Conservation (phyloP, 129 eudicot genomes). For the Chrysanthemum seticuspe region DNA sequence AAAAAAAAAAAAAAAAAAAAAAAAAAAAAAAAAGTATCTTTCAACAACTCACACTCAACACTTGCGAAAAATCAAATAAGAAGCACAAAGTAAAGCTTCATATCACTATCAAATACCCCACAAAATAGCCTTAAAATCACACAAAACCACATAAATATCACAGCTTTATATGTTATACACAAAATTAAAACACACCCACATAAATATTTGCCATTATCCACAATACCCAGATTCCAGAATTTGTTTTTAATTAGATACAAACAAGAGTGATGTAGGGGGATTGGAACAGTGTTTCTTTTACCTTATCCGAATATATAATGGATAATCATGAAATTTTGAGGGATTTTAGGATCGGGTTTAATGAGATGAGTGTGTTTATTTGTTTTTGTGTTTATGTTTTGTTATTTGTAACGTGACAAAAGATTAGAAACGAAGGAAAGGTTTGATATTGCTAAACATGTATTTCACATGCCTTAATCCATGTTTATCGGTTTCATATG, state of each 20-base stretch:
- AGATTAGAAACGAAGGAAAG: constrained; percentile 10
- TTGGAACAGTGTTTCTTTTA: constrained; percentile 2
- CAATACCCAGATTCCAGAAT: constrained; percentile 15
- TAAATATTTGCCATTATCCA: constrained; percentile 15
- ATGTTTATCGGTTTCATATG: neutral
- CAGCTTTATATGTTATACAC: constrained; percentile 13
- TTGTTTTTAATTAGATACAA: neutral
- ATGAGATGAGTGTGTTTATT: constrained; percentile 8
- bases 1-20: neutral
- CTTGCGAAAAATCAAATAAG: constrained; percentile 14
- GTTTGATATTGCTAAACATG: neutral
- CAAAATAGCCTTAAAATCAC: constrained; percentile 12
- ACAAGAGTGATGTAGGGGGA: neutral
- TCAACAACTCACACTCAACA: constrained; percentile 18
- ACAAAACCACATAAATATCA: constrained; percentile 22
- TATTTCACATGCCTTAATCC: neutral
- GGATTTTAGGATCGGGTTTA: constrained; percentile 8
- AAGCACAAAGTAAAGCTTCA: constrained; percentile 5
- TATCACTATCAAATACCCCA: constrained; percentile 39
- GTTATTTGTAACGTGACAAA: constrained; percentile 8
- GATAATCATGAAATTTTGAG: neutral
- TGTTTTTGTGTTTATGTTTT: neutral
- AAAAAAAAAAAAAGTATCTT: constrained; percentile 9
- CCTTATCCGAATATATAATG: constrained; percentile 25
- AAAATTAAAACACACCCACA: constrained; percentile 34